phyloP scores from a whole-genome alignment of 75 land plant species.

The Gnetum montanum region DNA sequence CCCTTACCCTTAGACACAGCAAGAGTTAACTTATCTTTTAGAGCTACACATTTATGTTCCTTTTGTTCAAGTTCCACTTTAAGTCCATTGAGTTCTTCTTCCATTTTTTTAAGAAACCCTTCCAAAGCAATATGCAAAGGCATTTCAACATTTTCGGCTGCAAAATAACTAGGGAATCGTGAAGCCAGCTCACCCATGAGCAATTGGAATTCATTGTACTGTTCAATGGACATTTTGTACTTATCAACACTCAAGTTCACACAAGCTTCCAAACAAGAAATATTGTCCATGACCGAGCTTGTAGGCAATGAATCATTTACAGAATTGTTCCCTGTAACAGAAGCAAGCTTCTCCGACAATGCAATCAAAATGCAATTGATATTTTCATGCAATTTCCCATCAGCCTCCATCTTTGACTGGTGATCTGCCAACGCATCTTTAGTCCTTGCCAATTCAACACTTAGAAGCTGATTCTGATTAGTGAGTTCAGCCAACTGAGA shows the following conservation, averaged over 20 bases:
- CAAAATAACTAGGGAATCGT: constrained; percentile 4
- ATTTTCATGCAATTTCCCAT: constrained; percentile 14
- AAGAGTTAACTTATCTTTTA: constrained; percentile 86
- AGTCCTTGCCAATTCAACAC: constrained; percentile 20
- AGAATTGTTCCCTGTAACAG: constrained; percentile 4
- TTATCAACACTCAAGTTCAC: constrained; percentile 29
- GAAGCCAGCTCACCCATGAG: constrained; percentile 12
- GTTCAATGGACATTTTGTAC: constrained; percentile 22
- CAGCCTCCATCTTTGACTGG: constrained; percentile 2
- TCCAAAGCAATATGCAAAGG: constrained; percentile 18
- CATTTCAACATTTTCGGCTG: constrained; percentile 10
- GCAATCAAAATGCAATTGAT: constrained; percentile 13
- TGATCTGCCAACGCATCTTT: constrained; percentile 1
- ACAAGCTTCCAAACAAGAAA: constrained; percentile 20
- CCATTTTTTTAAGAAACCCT: constrained; percentile 18
- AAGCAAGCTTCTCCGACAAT: constrained; percentile 13
- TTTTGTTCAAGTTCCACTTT: constrained; percentile 17
- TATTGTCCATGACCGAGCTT: constrained; percentile 8
- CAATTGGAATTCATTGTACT: constrained; percentile 15
- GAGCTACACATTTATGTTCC: constrained; percentile 37
- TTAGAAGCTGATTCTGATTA: constrained; percentile 15
- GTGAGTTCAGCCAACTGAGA: constrained; percentile 6
- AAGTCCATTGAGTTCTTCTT: constrained; percentile 18
- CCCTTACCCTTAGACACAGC: constrained; percentile 95
- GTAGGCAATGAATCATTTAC: constrained; percentile 5